A percentile compares a stretch with the other conserved stretches of the same genome.
Conservation (phyloP, 78 protist genomes). For the Emiliania huxleyi region DNA sequence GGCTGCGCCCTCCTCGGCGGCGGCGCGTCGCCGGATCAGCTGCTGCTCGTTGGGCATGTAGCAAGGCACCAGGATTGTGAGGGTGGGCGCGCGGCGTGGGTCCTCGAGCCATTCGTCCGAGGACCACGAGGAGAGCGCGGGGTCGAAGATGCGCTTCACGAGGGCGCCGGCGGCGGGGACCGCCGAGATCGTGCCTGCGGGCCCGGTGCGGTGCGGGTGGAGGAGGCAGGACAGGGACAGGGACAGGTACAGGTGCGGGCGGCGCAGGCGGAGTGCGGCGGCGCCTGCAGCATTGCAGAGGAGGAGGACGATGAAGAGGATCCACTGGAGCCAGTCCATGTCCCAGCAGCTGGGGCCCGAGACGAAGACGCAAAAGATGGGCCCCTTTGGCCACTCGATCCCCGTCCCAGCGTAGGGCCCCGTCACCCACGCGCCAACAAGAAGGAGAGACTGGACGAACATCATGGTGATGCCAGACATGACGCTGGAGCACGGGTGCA, state of each 20-base stretch:
- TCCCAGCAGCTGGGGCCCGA: background rate
- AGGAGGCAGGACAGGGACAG: too few relatives aligned
- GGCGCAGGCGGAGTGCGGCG: too few relatives aligned
- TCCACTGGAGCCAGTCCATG: background rate
- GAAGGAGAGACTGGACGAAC: background rate
- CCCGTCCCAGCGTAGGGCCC: background rate
- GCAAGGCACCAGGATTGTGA: constrained; percentile 11
- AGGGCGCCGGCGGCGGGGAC: background rate
- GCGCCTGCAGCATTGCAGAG: background rate
- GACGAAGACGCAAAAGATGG: background rate
- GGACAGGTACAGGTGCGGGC: too few relatives aligned
- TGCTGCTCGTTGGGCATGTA: constrained; percentile 23
- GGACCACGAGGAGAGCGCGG: background rate
- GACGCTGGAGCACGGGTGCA: background rate
- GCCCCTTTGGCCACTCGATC: background rate
- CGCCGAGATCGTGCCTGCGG: background rate
- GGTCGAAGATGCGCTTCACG: background rate
- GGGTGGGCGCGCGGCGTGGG: too few relatives aligned
- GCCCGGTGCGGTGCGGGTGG: too few relatives aligned
- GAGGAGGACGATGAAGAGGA: background rate
- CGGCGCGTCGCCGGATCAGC: background rate
- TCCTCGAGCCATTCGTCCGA: background rate
- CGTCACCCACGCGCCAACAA: background rate
- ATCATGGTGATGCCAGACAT: background rate
- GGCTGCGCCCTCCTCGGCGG: too few relatives aligned